phyloP scores from a whole-genome alignment of 768 basidiomycete species.

The Hydnomerulius pinastri region DNA sequence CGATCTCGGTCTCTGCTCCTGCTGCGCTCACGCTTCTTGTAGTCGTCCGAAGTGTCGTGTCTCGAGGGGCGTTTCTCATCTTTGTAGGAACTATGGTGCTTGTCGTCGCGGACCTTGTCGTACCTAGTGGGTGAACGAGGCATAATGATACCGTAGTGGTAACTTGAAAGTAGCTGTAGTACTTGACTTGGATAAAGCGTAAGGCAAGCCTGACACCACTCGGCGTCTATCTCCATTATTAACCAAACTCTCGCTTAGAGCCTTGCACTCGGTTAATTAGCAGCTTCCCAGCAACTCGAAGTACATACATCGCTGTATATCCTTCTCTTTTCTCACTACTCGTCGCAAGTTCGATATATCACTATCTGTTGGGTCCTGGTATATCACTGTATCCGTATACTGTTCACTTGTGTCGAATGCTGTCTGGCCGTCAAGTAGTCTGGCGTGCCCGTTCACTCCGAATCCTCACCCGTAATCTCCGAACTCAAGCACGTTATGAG shows the following conservation, averaged over 20 bases:
- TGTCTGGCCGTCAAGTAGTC: conserved; percentile 18
- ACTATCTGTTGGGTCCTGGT: no score
- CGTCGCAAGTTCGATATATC: no score
- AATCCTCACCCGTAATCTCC: conserved; percentile 40
- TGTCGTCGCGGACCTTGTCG: conserved; percentile 26
- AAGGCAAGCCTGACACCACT: no score
- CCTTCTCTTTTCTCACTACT: no score
- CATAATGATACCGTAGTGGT: conserved; percentile 35
- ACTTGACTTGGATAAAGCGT: no score
- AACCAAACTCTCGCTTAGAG: no score
- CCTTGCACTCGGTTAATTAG: no score
- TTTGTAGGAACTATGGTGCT: conserved; percentile 37
- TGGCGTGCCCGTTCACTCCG: conserved; percentile 31
- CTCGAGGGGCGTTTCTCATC: conserved; percentile 33
- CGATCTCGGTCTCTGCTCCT: conserved; percentile 33
- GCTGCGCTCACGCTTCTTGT: conserved; percentile 32
- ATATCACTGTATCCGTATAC: not conserved
- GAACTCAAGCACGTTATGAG: conserved; percentile 61
- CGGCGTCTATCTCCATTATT: no score
- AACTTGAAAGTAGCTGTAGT: not conserved
- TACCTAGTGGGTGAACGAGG: conserved; percentile 45
- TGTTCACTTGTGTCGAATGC: conserved; percentile 14
- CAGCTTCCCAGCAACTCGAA: no score
- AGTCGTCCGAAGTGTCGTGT: conserved; percentile 34
- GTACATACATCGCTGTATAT: no score